Evolutionary conservation across 106 monocot genomes (phyloP), one percentile per base, ranked within the genome.

Genomic region (Acorus gramineus): DNA sequence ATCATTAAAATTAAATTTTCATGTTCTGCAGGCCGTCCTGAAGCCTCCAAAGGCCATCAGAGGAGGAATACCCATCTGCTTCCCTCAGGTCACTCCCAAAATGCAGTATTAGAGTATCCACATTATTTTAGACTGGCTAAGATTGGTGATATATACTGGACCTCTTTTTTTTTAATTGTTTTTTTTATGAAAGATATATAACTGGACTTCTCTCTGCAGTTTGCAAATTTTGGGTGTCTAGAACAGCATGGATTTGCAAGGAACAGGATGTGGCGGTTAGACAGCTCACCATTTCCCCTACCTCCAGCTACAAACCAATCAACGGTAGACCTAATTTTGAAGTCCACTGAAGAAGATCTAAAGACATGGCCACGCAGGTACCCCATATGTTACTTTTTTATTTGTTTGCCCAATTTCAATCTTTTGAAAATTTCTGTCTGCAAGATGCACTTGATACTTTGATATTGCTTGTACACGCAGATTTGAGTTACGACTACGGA

Each of bases 221-320:
- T 82, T 86, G 74, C 74, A 7, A 70, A 76, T 60, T 65, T 71
- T 62, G 79, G 82, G 42, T 49, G 61, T 65, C 74, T 79, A 7
- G 86, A 79, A 48, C 73, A 69, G 56, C 82, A 82, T 77, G 86
- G 86, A 56, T 86, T 86, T 77, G 86, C 82, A 61, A 76, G 76
- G 49, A 82, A 82, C 47, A 86, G 71, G 59, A 49, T 82, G 49
- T 86, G 86, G 86, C 68, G 46, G 13, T 52, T 86, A 44, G 86
- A 86, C 51, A 71, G 55, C 54, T 63, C 60, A 43, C 70, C 79
- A 49, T 66, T 78, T 49, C 77, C 79, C 61, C 13, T 76, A 4
- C 64, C 79, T 28, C 63, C 76, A 67, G 13, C 73, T 11, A 77
- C 77, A 4, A 86, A 66, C 53, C 75, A 70, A 10, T 79, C 79